phyloP scores from a whole-genome alignment of 140 eudicot genomes.

The Anethum foeniculum region DNA sequence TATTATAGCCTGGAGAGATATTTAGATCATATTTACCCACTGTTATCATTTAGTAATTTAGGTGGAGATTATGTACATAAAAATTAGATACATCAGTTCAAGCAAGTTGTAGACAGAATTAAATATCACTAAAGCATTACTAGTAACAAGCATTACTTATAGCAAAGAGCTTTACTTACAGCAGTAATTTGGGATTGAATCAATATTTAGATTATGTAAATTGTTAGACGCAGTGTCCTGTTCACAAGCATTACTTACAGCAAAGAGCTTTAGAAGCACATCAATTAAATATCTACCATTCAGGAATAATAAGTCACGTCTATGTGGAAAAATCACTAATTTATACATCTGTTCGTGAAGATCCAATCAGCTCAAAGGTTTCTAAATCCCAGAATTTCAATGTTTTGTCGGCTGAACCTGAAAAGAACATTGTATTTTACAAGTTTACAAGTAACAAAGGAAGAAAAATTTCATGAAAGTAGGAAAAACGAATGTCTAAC shows the following conservation, averaged over 20 bases:
- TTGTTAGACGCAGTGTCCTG: background rate
- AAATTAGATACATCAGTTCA: background rate
- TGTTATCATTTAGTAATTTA: background rate
- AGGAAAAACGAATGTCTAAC: background rate
- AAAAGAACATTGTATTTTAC: slow-evolving; percentile 10
- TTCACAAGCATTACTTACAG: slow-evolving; percentile 6
- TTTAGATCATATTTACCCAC: background rate
- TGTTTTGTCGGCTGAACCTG: slow-evolving; percentile 97
- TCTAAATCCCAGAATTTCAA: slow-evolving; percentile 95
- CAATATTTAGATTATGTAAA: no score
- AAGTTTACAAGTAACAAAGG: background rate
- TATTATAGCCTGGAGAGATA: background rate
- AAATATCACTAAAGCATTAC: no score
- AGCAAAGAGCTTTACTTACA: no score
- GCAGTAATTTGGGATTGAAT: no score
- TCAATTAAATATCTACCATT: background rate
- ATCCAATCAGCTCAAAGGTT: slow-evolving; percentile 97
- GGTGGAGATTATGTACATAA: background rate
- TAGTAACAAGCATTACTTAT: no score
- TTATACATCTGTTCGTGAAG: slow-evolving; percentile 86
- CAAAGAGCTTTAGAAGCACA: background rate
- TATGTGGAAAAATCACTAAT: background rate
- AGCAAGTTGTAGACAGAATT: background rate
- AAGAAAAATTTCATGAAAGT: background rate
- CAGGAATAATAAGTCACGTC: background rate